Base-by-base conservation (phyloP, 225 moss, liverwort and hornwort genomes). In the Bryum argenteum region DNA sequence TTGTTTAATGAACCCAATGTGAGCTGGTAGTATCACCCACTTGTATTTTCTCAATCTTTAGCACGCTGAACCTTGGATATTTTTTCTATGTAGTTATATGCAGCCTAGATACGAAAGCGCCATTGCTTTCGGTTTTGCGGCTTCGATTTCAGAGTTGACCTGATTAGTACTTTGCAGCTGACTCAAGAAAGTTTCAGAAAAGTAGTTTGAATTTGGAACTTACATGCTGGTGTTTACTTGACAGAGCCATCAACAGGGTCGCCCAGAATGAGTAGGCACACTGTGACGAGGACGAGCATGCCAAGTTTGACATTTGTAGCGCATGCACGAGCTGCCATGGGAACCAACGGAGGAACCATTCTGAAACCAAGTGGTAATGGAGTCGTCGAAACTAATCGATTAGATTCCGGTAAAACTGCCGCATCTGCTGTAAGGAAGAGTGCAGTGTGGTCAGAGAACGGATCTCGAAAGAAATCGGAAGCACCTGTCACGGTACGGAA, bases 221-320 rank as follows among this genome's bases (percentile, higher is more conserved):
- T 44, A 26, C 45, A 26, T 74, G 20, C 65, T 60, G 23, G 38
- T 81, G 21, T 79, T 58, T 45, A 64, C 59, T 60, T 47, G 54
- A 58, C 55, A 80, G 86, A 72, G 22, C 47, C 75, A 70, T 66
- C 78, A 69, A 38, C 41, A 33, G 67, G 63, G 43, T 57, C 77
- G 24, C 61, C 74, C 55, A 81, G 55, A 58, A 75, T 75, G 68
- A 62, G 62, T 56, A 79, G 76, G 58, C 87, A 77, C 45, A 58
- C 77, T 17, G 77, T 77, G 20, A 51, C 65, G 33, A 79, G 87
- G 65, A 87, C 77, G 79, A 87, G 87, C 75, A 87, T 87, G 87
- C 84, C 87, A 71, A 84, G 87, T 75, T 67, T 87, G 59, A 81
- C 84, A 45, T 79, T 74, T 69, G 71, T 79, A 54, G 87, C 84